A percentile compares a stretch with the other conserved stretches of the same genome.
phyloP scores from a whole-genome alignment of 2,329 filamentous ascomycete species.

The Ceratocystis variospora region DNA sequence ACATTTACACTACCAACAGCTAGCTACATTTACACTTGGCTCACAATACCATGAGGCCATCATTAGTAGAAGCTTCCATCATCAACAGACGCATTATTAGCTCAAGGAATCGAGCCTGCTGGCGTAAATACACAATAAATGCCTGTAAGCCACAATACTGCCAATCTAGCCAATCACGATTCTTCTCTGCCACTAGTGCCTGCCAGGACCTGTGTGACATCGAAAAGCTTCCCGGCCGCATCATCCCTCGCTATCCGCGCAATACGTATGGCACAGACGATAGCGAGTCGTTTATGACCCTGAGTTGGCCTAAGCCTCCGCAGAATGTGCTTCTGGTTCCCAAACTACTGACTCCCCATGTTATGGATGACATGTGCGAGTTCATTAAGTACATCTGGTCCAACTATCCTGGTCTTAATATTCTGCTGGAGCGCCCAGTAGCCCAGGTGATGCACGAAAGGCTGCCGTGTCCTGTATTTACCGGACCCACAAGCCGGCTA shows the following conservation, averaged over 20 bases:
- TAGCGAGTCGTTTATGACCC: conserved; percentile 39
- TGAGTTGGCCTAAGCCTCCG: conserved; percentile 42
- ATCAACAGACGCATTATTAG: background rate
- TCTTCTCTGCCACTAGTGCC: conserved; percentile 36
- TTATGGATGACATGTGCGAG: conserved; percentile 38
- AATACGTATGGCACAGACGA: conserved; percentile 30
- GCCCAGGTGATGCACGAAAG: conserved; percentile 56
- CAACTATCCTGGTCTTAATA: conserved; percentile 66
- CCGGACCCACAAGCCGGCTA: conserved; percentile 39
- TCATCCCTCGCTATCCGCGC: conserved; percentile 46
- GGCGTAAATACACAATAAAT: background rate
- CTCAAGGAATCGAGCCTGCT: background rate
- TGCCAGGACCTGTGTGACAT: conserved; percentile 38
- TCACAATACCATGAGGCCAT: background rate
- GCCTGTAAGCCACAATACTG: background rate
- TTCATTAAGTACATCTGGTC: conserved; percentile 58
- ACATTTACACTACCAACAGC: too few species aligned
- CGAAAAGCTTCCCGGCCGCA: conserved; percentile 37
- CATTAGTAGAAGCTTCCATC: background rate
- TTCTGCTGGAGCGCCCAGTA: conserved; percentile 69
- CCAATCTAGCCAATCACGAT: conserved; percentile 23
- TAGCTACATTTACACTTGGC: too few species aligned
- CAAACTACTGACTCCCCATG: conserved; percentile 42
- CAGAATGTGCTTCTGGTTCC: conserved; percentile 45
- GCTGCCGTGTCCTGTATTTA: conserved; percentile 62